A percentile compares a stretch with the other conserved stretches of the same genome.
Evolutionary conservation across 345 rosid species (phyloP).

Genomic region (sweet orange (Citrus sinensis)): DNA sequence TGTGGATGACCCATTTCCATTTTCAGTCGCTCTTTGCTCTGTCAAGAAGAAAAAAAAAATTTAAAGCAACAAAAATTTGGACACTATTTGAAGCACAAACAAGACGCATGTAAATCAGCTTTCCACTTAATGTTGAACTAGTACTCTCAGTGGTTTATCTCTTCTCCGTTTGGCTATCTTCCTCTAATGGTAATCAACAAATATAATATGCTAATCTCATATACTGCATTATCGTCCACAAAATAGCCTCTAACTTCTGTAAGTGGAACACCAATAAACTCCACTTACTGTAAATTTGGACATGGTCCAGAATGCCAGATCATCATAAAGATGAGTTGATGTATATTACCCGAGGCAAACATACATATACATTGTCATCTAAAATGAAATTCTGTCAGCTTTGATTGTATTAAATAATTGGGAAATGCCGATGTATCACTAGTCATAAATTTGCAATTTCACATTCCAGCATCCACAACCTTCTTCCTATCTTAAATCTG

Average conservation of each 20-base stretch:
- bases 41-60: not conserved
- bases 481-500: no score
- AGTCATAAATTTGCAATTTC: no score
- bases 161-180: not conserved
- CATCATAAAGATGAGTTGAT: not conserved
- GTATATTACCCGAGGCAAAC: not conserved
- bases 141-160: not conserved
- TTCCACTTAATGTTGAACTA: not conserved
- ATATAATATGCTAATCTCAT: not conserved
- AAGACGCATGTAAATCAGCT: not conserved
- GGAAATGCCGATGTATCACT: not conserved
- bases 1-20: not conserved
- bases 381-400: not conserved
- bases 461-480: no score
- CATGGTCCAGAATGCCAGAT: not conserved
- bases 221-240: not conserved
- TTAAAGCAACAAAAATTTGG: not conserved
- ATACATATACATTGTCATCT: not conserved
- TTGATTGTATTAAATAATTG: not conserved
- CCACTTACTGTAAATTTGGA: not conserved
- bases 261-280: slow-evolving; percentile 10
- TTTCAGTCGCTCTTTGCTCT: not conserved
- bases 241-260: not conserved
- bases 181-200: not conserved
- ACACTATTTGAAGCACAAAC: not conserved